Conservation (phyloP, 2,329 filamentous ascomycete species). For the Aspergillus piperis region DNA sequence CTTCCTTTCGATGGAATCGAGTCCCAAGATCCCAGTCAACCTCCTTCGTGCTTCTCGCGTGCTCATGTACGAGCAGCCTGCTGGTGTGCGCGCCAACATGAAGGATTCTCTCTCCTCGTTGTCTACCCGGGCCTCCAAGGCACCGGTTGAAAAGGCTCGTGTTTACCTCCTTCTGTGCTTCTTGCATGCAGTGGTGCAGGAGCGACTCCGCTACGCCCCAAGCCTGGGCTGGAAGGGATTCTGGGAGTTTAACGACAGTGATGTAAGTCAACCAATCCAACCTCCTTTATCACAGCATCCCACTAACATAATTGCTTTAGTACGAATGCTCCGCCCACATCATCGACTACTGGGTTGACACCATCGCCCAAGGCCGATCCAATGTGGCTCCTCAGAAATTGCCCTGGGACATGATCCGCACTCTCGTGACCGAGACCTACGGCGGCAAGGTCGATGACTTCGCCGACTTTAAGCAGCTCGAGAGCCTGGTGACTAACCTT, state of each 20-base stretch:
- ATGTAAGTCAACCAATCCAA: slow-evolving; percentile 66
- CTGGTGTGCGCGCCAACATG: slow-evolving; percentile 96
- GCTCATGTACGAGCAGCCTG: slow-evolving; percentile 97
- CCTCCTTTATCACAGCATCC: background rate
- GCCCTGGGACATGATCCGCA: slow-evolving; percentile 94
- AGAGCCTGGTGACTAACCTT: slow-evolving; percentile 71
- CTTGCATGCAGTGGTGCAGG: slow-evolving; percentile 92
- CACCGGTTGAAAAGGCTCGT: slow-evolving; percentile 85
- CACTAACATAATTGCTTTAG: slow-evolving; percentile 48
- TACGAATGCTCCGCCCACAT: slow-evolving; percentile 98
- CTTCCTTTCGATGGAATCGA: slow-evolving; percentile 98
- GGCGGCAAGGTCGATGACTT: slow-evolving; percentile 96
- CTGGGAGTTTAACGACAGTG: slow-evolving; percentile 99
- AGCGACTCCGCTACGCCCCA: slow-evolving; percentile 89
- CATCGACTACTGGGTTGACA: slow-evolving; percentile 91
- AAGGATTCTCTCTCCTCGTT: slow-evolving; percentile 90
- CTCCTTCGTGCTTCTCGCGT: slow-evolving; percentile 89
- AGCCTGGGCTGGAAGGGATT: slow-evolving; percentile 96
- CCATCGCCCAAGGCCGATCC: slow-evolving; percentile 76
- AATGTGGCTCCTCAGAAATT: slow-evolving; percentile 93
- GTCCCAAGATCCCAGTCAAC: slow-evolving; percentile 95
- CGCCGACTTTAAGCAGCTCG: slow-evolving; percentile 74
- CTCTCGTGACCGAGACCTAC: slow-evolving; percentile 89
- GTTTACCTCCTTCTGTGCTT: slow-evolving; percentile 91
- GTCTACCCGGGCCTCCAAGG: slow-evolving; percentile 72